phyloP scores from a whole-genome alignment of 805 yeast species.

The Blastobotrys chiropterorum region DNA sequence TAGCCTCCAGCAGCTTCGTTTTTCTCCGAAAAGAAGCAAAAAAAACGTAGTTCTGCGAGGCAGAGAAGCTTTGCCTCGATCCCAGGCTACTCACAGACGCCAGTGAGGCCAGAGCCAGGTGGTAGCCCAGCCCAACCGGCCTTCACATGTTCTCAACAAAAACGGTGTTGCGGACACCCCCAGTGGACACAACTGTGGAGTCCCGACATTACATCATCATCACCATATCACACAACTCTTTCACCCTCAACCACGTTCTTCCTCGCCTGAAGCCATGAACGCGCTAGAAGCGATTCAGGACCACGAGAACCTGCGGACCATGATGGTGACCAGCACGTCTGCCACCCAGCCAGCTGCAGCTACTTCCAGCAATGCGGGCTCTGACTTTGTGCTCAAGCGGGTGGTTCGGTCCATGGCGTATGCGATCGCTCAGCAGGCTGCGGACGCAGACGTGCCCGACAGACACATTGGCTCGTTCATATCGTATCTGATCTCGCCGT shows the following conservation, averaged over 20 bases:
- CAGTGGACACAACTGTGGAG: not conserved
- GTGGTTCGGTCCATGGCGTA: conserved; percentile 9
- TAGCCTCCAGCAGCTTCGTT: no score
- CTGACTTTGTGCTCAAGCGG: conserved; percentile 14
- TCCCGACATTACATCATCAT: not conserved
- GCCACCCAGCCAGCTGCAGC: not conserved
- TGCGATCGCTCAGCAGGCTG: conserved; percentile 9
- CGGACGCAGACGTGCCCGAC: conserved; percentile 12
- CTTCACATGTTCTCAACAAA: no score
- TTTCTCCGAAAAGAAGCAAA: no score
- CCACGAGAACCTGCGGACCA: not conserved
- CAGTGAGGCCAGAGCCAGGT: no score
- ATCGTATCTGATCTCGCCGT: conserved; percentile 26
- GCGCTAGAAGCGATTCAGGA: conserved; percentile 3
- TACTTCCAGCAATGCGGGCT: not conserved
- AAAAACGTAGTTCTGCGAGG: no score
- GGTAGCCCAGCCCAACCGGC: no score
- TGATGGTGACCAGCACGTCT: not conserved
- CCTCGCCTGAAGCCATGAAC: no score
- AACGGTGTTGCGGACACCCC: not conserved
- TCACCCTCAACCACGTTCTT: no score
- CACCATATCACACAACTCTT: not conserved
- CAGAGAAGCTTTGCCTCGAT: no score
- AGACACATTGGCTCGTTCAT: conserved; percentile 12
- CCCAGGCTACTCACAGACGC: not conserved